Conservation (phyloP, 2,329 filamentous ascomycete species). For the Coniochaeta pulveracea region DNA sequence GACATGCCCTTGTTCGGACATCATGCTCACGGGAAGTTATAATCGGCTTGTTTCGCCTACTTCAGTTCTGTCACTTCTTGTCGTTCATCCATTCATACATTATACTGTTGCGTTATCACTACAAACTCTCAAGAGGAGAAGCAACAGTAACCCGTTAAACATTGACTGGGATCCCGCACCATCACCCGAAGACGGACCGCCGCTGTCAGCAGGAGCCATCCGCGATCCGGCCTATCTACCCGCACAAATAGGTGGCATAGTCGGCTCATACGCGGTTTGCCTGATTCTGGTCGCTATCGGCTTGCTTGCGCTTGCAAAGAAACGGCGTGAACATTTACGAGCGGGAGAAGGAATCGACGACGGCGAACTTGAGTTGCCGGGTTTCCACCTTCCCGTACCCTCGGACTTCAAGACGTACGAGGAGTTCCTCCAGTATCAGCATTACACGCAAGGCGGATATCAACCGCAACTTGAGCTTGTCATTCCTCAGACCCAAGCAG, state of each 20-base stretch:
- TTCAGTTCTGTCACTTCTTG: constrained; percentile 11
- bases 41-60: constrained; percentile 15
- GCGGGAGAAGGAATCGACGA: constrained; percentile 40
- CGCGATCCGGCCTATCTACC: constrained; percentile 58
- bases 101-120: too few relatives aligned
- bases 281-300: constrained; percentile 61
- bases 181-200: constrained; percentile 47
- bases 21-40: constrained; percentile 26
- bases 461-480: constrained; percentile 6
- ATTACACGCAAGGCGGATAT: not conserved
- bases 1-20: constrained; percentile 18
- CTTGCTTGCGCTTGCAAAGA: constrained; percentile 49
- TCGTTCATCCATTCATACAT: constrained; percentile 13
- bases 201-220: constrained; percentile 44
- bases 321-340: constrained; percentile 37
- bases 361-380: constrained; percentile 11
- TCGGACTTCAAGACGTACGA: constrained; percentile 16
- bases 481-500: not conserved
- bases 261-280: constrained; percentile 71
- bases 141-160: constrained; percentile 23
- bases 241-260: constrained; percentile 71
- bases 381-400: constrained; percentile 15
- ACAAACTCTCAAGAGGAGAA: constrained; percentile 6
- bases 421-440: constrained; percentile 8
- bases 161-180: constrained; percentile 47